Conservation (phyloP, 2,329 filamentous ascomycete genomes). For the Ceratocystis alfenasii region DNA sequence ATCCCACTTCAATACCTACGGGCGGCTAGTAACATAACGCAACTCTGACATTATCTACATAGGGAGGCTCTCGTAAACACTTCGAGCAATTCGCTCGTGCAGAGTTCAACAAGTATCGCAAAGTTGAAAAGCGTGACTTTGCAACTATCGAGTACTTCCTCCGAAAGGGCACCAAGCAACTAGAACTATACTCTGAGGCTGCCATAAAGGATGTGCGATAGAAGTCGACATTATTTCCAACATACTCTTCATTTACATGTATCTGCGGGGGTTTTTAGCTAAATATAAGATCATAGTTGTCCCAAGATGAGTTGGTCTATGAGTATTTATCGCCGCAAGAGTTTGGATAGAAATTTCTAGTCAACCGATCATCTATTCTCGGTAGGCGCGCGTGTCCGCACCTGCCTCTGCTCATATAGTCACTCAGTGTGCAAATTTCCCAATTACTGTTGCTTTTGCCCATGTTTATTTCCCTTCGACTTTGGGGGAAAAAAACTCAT, state of each 20-base stretch:
- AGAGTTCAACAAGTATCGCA: conserved; percentile 63
- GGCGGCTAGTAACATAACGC: too few species aligned
- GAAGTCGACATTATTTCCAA: not conserved
- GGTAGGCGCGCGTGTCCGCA: not conserved
- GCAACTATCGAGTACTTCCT: conserved; percentile 72
- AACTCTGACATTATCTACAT: too few species aligned
- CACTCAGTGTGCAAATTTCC: not conserved
- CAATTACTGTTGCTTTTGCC: not conserved
- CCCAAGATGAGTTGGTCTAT: not conserved
- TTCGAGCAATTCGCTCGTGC: conserved; percentile 53
- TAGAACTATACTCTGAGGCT: conserved; percentile 69
- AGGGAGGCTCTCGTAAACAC: conserved; percentile 38
- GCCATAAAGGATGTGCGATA: conserved; percentile 64
- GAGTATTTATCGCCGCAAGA: not conserved
- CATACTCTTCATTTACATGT: too few species aligned
- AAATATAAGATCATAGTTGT: too few species aligned
- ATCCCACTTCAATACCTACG: too few species aligned
- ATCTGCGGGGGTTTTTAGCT: too few species aligned
- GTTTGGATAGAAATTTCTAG: not conserved
- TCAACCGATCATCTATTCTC: not conserved
- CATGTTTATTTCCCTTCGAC: not conserved
- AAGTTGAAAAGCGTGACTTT: conserved; percentile 73
- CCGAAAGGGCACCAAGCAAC: conserved; percentile 66
- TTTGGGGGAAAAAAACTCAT: not conserved
- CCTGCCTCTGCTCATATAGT: not conserved